Evolutionary conservation across 2,329 filamentous ascomycete genomes (phyloP).

Genomic region (Exophiala xenobiotica): DNA sequence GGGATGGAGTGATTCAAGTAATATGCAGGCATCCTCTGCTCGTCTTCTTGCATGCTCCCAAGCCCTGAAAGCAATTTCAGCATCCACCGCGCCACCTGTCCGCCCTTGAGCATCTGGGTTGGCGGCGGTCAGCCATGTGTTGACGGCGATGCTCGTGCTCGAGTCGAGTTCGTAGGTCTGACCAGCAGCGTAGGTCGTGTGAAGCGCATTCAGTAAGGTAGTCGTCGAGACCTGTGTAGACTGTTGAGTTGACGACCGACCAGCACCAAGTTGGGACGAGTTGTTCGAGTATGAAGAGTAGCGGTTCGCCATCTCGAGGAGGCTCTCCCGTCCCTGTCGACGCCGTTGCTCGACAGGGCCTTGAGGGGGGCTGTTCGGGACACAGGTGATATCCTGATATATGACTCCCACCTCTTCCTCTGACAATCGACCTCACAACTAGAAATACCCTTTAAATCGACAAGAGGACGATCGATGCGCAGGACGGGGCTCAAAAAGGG

Average conservation of each 20-base stretch:
- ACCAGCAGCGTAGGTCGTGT: slow-evolving; percentile 80
- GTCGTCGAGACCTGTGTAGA: slow-evolving; percentile 85
- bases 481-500: neutral
- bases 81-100: slow-evolving; percentile 75
- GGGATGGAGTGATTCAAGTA: slow-evolving; percentile 83
- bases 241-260: slow-evolving; percentile 61
- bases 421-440: neutral
- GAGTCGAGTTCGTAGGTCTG: slow-evolving; percentile 86
- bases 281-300: slow-evolving; percentile 62
- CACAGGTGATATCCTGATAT: neutral
- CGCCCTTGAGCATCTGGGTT: slow-evolving; percentile 68
- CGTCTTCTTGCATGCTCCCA: slow-evolving; percentile 96
- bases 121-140: slow-evolving; percentile 86
- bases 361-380: neutral
- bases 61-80: slow-evolving; percentile 72
- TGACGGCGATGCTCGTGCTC: slow-evolving; percentile 87
- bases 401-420: neutral
- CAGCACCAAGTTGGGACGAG: slow-evolving; percentile 58
- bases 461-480: neutral
- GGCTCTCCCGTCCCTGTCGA: slow-evolving; percentile 21
- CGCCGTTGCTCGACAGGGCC: slow-evolving; percentile 23
- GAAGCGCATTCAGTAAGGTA: slow-evolving; percentile 85
- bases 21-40: slow-evolving; percentile 91
- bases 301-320: slow-evolving; percentile 55
- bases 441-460: neutral